Percentiles rank a stretch among this genome's conserved stretches.
These are phyloP conservation scores for Entomortierella chlamydospora DNA, from an alignment of 192 early-diverging fungal genomes.

Conservation along the genomic window DNA sequence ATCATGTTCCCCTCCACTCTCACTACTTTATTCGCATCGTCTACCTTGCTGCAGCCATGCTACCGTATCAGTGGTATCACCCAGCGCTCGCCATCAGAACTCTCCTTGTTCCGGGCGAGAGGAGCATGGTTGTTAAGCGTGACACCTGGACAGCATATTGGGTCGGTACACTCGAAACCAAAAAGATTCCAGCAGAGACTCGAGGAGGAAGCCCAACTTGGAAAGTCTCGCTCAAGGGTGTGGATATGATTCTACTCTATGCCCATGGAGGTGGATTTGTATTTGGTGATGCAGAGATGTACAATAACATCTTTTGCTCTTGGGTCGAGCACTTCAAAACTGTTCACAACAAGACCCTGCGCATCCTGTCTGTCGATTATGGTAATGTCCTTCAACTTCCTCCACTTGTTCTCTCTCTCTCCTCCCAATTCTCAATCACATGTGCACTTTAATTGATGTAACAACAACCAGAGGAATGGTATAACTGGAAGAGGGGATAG, in stretches of 20 bases:
- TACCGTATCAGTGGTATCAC: constrained; percentile 49
- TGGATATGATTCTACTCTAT: constrained; percentile 46
- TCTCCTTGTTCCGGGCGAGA: constrained; percentile 36
- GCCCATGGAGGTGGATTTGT: constrained; percentile 53
- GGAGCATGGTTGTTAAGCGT: constrained; percentile 46
- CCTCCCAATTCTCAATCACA: background rate
- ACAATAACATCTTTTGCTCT: constrained; percentile 55
- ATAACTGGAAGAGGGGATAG: too few relatives aligned
- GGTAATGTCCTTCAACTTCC: constrained; percentile 9
- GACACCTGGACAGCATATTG: constrained; percentile 49
- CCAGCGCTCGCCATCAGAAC: constrained; percentile 40
- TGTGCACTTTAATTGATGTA: constrained; percentile 14
- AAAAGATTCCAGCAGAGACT: constrained; percentile 49
- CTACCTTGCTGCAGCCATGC: constrained; percentile 50
- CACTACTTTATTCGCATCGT: constrained; percentile 47
- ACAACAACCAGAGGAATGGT: too few relatives aligned
- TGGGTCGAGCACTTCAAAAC: constrained; percentile 51
- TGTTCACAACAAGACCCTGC: constrained; percentile 47
- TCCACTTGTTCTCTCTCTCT: background rate
- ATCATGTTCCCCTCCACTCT: constrained; percentile 37
- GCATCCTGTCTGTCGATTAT: constrained; percentile 48
- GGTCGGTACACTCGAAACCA: constrained; percentile 53
- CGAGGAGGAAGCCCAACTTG: constrained; percentile 45
- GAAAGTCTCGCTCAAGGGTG: constrained; percentile 49
- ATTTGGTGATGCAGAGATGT: constrained; percentile 55